Evolutionary conservation across 2,329 filamentous ascomycete genomes (phyloP), one percentile per base, ranked within the genome.

Genomic region (Penicillium nordicum): DNA sequence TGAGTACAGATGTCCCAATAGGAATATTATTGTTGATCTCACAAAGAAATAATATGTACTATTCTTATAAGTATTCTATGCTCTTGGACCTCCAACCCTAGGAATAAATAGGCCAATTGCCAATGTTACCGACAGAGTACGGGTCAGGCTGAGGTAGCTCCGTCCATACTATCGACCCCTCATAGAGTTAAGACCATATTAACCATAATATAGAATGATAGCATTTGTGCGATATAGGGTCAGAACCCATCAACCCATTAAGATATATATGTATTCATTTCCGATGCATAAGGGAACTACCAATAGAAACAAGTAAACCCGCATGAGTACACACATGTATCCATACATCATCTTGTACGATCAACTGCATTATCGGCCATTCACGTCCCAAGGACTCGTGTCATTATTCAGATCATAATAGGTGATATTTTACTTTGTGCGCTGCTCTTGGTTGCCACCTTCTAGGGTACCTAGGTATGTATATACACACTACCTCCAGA

Each of bases 91-190:
- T 23, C 36, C 27, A 14, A 42, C 47, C 36, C 47, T 42, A 30
- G 25, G 32, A 14, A 49, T 48, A 18, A 14, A 49, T 48, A 18
- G 44, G 43, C 34, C 51, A 54, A 42, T 54, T 42, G 29, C 18
- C n/a, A 49, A 50, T 34, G 29, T 25, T 42, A 42, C 37, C 4
- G 12, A 11, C 27, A 45, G 36, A 42, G 51, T 50, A 49, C 44
- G 51, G 51, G 51, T 49, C 44, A 54, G 43, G 43, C 51, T 53
- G 43, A 54, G 36, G 51, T 49, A 54, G 51, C 37, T 42, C 44
- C 30, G 27, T 38, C 46, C 44, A 45, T 14, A 45, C 43, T 47
- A 25, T 27, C 8, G 42, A 53, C 43, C 50, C 50, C 41, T 46
- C 50, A 27, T 44, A 51, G 46, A 49, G 46, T 38, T 18, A 2